Percentiles rank a stretch among this genome's conserved stretches.
Evolutionary conservation across 805 yeast genomes (phyloP).

Genomic region (Metschnikowia colocasiae): DNA sequence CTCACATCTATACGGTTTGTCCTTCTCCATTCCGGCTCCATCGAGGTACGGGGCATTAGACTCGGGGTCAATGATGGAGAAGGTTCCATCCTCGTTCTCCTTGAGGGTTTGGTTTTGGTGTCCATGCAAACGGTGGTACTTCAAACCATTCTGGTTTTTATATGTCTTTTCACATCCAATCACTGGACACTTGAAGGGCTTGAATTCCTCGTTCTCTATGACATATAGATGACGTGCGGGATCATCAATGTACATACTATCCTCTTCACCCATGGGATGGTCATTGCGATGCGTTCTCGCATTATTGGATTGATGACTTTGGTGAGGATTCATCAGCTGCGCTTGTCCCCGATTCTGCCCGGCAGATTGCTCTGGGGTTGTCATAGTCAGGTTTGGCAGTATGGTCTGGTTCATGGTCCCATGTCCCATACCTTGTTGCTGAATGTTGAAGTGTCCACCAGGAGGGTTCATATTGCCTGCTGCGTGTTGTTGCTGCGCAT

Average conservation of each 20-base stretch:
- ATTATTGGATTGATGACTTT: constrained; percentile 1
- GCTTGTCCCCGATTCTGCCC: constrained; percentile 6
- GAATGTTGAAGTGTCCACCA: constrained; percentile 22
- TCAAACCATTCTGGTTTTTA: constrained; percentile 95
- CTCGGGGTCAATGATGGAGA: constrained; percentile 88
- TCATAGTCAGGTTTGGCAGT: constrained; percentile 18
- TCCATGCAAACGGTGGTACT: constrained; percentile 93
- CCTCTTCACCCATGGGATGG: constrained; percentile 36
- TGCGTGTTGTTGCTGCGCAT: constrained; percentile 22
- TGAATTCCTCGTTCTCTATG: constrained; percentile 84
- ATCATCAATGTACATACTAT: constrained; percentile 85
- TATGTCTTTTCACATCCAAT: constrained; percentile 97
- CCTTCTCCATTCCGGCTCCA: constrained; percentile 93
- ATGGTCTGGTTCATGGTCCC: constrained; percentile 14
- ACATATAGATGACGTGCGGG: constrained; percentile 94
- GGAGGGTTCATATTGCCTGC: constrained; percentile 19
- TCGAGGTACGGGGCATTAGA: constrained; percentile 86
- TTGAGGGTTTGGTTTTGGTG: constrained; percentile 93
- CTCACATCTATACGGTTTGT: constrained; percentile 97
- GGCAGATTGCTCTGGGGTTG: constrained; percentile 6
- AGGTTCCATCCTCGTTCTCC: constrained; percentile 89
- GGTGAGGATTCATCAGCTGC: constrained; percentile 10
- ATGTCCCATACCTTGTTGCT: constrained; percentile 23
- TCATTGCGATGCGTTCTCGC: constrained; percentile 10
- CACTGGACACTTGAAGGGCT: constrained; percentile 97